phyloP scores from a whole-genome alignment of 2,329 filamentous ascomycete genomes.

The Botrytis hyacinthi region DNA sequence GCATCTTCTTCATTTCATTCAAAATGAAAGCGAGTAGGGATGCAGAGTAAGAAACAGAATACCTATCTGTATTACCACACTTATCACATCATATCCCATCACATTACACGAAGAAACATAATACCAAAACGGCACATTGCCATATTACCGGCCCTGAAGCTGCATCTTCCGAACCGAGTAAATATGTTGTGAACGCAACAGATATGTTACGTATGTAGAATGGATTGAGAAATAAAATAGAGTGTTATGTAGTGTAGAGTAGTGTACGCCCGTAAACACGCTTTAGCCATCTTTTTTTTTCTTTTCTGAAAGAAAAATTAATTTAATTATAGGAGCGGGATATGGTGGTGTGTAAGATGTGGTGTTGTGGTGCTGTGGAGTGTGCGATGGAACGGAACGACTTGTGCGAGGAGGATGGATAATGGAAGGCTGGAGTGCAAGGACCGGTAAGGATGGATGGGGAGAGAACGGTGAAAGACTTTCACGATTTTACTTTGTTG shows the following conservation, averaged over 20 bases:
- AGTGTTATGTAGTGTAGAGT: constrained; percentile 7
- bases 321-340: background rate
- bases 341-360: background rate
- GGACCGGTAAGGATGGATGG: background rate
- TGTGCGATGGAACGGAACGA: background rate
- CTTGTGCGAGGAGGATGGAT: background rate
- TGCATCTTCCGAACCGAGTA: constrained; percentile 9
- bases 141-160: constrained; percentile 7
- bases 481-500: background rate
- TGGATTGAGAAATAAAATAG: background rate
- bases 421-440: background rate
- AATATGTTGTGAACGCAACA: background rate
- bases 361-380: background rate
- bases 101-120: background rate
- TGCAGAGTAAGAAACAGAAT: background rate
- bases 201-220: background rate
- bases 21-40: background rate
- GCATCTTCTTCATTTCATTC: background rate
- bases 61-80: background rate
- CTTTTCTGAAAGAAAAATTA: background rate
- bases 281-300: constrained; percentile 16
- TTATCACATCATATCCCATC: background rate
- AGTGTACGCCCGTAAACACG: constrained; percentile 12
- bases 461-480: background rate
- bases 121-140: background rate